Percentiles rank a stretch among this genome's conserved stretches.
Evolutionary conservation across 2,329 filamentous ascomycete genomes (phyloP).

Genomic region (Penicillium sp.): DNA sequence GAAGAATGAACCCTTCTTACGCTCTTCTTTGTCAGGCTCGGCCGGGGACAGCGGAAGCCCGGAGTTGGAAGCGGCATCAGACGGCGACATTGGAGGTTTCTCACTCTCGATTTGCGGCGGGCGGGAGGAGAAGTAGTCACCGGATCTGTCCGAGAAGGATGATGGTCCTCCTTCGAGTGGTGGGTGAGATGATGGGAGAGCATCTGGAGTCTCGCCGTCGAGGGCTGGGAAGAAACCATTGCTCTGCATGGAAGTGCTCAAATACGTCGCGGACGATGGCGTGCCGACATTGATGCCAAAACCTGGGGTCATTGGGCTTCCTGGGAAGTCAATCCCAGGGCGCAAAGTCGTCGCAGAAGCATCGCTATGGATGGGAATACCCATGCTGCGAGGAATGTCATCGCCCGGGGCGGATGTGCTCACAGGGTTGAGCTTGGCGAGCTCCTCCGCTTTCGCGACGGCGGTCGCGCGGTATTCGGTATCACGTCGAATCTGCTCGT

Average conservation of each 20-base stretch:
- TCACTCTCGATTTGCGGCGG: conserved; percentile 52
- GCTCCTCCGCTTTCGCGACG: conserved; percentile 63
- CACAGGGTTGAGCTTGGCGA: conserved; percentile 56
- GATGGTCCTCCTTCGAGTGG: conserved; percentile 45
- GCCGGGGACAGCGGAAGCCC: conserved; percentile 54
- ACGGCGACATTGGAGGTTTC: conserved; percentile 51
- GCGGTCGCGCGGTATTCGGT: conserved; percentile 70
- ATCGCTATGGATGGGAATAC: conserved; percentile 32
- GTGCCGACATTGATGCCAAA: conserved; percentile 72
- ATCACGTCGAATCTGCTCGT: conserved; percentile 86
- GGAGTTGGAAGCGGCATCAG: conserved; percentile 44
- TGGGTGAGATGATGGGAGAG: conserved; percentile 55
- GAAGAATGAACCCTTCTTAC: conserved; percentile 67
- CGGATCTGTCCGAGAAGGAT: conserved; percentile 61
- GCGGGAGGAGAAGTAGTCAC: conserved; percentile 76
- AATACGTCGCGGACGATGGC: conserved; percentile 32
- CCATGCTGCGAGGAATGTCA: conserved; percentile 30
- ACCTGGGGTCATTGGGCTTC: conserved; percentile 70
- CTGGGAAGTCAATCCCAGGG: conserved; percentile 61
- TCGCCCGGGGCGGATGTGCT: conserved; percentile 65
- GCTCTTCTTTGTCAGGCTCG: conserved; percentile 63
- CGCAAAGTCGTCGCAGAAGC: conserved; percentile 57
- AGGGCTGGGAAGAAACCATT: conserved; percentile 33
- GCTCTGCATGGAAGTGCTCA: conserved; percentile 34
- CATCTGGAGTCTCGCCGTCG: conserved; percentile 35